Conservation (phyloP, 495 filamentous ascomycete genomes). For the Usnea hakonensis region DNA sequence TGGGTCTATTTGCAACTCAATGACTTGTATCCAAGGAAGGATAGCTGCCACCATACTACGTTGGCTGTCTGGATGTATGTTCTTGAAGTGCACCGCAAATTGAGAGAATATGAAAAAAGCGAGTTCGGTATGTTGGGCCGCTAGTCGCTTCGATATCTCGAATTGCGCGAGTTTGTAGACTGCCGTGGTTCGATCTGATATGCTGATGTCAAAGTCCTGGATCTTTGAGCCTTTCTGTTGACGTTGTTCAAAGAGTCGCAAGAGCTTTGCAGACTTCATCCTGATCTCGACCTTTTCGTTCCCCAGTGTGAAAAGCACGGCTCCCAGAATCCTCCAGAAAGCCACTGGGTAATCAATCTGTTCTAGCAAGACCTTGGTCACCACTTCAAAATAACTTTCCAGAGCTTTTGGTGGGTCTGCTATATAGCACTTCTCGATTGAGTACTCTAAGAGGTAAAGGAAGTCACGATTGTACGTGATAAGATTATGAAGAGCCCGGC, state of each 20-base stretch:
- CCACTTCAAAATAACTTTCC: slow-evolving; percentile 92
- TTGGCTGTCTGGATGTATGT: slow-evolving; percentile 68
- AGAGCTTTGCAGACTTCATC: slow-evolving; percentile 77
- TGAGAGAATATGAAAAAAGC: slow-evolving; percentile 94
- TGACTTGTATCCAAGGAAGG: slow-evolving; percentile 90
- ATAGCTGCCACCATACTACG: slow-evolving; percentile 92
- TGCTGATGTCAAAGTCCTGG: slow-evolving; percentile 95
- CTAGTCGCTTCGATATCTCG: slow-evolving; percentile 85
- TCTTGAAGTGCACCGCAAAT: slow-evolving; percentile 84
- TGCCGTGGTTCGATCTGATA: slow-evolving; percentile 95
- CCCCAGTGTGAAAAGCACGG: slow-evolving; percentile 83
- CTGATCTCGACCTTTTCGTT: slow-evolving; percentile 81
- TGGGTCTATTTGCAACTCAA: slow-evolving; percentile 90
- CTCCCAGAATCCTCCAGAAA: slow-evolving; percentile 83
- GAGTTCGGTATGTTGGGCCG: slow-evolving; percentile 76
- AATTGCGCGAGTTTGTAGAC: slow-evolving; percentile 97
- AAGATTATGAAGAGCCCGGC: slow-evolving; percentile 81
- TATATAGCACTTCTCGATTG: slow-evolving; percentile 81
- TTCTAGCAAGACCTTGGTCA: slow-evolving; percentile 76
- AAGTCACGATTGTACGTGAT: slow-evolving; percentile 84
- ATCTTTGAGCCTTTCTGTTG: slow-evolving; percentile 80
- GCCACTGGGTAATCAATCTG: slow-evolving; percentile 68
- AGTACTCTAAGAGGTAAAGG: slow-evolving; percentile 73
- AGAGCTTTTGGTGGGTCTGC: slow-evolving; percentile 70
- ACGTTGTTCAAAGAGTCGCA: slow-evolving; percentile 75